A percentile compares a stretch with the other conserved stretches of the same genome.
These are phyloP conservation scores for Aethionema arabicum DNA, from an alignment of 345 rosid genomes.

Conservation along the genomic window DNA sequence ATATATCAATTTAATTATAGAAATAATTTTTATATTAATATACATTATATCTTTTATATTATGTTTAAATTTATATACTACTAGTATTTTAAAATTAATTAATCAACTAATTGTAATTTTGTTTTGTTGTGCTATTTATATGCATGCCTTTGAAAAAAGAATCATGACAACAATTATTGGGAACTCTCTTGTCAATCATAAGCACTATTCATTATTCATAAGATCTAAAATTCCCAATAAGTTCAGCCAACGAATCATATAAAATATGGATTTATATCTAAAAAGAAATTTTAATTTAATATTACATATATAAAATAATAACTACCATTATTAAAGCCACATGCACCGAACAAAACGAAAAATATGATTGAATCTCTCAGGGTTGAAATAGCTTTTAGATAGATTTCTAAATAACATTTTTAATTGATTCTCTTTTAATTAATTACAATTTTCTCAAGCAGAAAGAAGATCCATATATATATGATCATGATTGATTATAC, in stretches of 20 bases:
- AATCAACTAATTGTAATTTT: constrained; percentile 20
- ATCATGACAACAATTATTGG: constrained; percentile 32
- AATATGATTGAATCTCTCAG: constrained; percentile 5
- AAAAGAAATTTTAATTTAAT: neutral
- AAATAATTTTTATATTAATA: no score
- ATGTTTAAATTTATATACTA: neutral
- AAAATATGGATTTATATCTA: neutral
- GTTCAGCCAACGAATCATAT: constrained; percentile 27
- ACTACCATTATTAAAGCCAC: constrained; percentile 22
- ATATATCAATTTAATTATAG: no score
- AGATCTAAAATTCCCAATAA: constrained; percentile 30
- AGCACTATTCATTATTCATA: constrained; percentile 33
- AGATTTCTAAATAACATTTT: constrained; percentile 9
- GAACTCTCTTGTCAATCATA: constrained; percentile 38
- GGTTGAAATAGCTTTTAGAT: constrained; percentile 13
- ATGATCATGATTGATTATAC: constrained; percentile 14
- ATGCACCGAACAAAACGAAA: constrained; percentile 31
- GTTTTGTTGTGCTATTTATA: constrained; percentile 26
- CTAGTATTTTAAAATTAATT: neutral
- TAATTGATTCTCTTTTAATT: constrained; percentile 5
- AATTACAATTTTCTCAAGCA: constrained; percentile 20
- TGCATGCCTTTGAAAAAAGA: constrained; percentile 32
- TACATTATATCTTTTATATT: no score
- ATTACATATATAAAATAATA: neutral
- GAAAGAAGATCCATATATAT: neutral